Conservation (phyloP, 805 yeast species). For the Ascoidea rubescens region DNA sequence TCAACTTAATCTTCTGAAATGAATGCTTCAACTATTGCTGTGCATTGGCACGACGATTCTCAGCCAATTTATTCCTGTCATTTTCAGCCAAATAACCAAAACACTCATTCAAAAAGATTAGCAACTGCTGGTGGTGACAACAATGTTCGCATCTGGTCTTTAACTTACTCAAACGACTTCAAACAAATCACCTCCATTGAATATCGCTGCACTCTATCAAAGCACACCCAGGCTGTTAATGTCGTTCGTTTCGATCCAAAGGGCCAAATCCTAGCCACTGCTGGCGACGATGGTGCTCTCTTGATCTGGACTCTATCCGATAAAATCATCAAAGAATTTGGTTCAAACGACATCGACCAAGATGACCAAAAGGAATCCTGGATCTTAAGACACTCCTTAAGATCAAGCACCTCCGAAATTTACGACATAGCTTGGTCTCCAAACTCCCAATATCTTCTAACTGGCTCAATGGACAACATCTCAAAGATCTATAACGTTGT, state of each 20-base stretch:
- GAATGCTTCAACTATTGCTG: conserved; percentile 34
- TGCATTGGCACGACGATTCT: conserved; percentile 65
- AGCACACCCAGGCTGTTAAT: conserved; percentile 92
- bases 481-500: conserved; percentile 51
- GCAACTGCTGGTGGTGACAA: conserved; percentile 95
- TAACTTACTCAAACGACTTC: conserved; percentile 13
- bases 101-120: conserved; percentile 28
- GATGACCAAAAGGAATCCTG: conserved; percentile 49
- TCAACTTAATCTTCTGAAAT: too few relatives aligned
- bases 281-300: conserved; percentile 90
- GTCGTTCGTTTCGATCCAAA: conserved; percentile 66
- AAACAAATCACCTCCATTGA: conserved; percentile 34
- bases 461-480: conserved; percentile 86
- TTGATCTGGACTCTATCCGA: conserved; percentile 63
- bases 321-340: conserved; percentile 43
- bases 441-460: conserved; percentile 55
- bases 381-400: conserved; percentile 44
- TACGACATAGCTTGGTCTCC: conserved; percentile 95
- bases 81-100: conserved; percentile 33
- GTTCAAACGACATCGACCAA: conserved; percentile 17
- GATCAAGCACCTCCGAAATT: conserved; percentile 59
- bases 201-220: conserved; percentile 67
- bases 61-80: conserved; percentile 60
- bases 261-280: conserved; percentile 69
- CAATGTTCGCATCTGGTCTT: conserved; percentile 53